Evolutionary conservation across 495 filamentous ascomycete genomes (phyloP).

Genomic region (Glarea lozoyensis): DNA sequence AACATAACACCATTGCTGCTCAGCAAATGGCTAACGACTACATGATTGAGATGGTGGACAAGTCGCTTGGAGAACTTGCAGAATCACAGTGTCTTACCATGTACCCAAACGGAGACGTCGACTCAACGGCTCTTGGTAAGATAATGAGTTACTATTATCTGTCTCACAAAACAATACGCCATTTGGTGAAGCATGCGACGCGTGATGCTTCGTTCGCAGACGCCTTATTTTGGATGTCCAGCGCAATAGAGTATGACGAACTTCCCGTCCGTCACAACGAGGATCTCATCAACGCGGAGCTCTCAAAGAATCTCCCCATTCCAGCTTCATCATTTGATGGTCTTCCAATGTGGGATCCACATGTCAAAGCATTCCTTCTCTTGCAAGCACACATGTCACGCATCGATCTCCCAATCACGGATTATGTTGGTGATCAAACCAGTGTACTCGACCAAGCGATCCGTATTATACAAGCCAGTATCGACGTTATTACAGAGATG

Average conservation of each 20-base stretch:
- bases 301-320: conserved; percentile 71
- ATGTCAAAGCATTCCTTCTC: conserved; percentile 92
- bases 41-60: conserved; percentile 85
- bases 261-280: conserved; percentile 98
- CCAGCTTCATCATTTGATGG: conserved; percentile 52
- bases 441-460: conserved; percentile 87
- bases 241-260: conserved; percentile 93
- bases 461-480: conserved; percentile 85
- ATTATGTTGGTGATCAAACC: conserved; percentile 91
- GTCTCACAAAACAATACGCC: conserved; percentile 88
- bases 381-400: conserved; percentile 93
- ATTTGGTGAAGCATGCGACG: conserved; percentile 68
- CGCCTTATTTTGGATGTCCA: conserved; percentile 83
- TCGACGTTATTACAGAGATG: conserved; percentile 90
- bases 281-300: conserved; percentile 91
- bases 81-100: conserved; percentile 75
- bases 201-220: conserved; percentile 73
- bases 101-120: conserved; percentile 80
- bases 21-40: conserved; percentile 81
- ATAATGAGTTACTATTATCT: conserved; percentile 99
- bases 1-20: conserved; percentile 82
- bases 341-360: conserved; percentile 90
- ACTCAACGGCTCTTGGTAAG: conserved; percentile 84
- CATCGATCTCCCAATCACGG: conserved; percentile 84
- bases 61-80: conserved; percentile 69